Base-by-base conservation (phyloP, 768 basidiomycete species). In the Tricholoma terreum region DNA sequence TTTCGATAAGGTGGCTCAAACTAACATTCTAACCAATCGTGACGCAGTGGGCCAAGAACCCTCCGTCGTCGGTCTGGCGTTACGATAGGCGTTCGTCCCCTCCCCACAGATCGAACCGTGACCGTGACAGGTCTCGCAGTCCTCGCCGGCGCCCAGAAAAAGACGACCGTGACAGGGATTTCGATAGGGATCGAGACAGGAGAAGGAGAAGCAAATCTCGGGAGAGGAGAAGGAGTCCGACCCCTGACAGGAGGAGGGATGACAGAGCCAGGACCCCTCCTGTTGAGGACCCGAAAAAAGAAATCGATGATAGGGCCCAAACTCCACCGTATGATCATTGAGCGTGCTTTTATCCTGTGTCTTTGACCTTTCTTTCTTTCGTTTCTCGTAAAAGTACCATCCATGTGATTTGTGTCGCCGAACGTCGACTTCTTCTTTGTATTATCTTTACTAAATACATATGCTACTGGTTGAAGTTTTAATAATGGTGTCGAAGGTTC, bases 51-150 rank as follows among this genome's bases (percentile, higher is more conserved):
- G 87, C 88, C 43, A 91, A 90, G 71, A 86, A 86, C 64, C 90
- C 90, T 57, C 90, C 90, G 4, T 90, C 87, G 40, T 80, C 87
- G n/a, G 84, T 86, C 38, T 92, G 90, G 90, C 86, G 90, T 59
- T 85, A 83, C 61, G 85, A 88, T 46, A 76, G 86, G 63, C 78
- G 82, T 57, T 74, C 78, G 43, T 75, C 83, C 72, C 80, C 66
- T 63, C 77, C 59, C 55, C 66, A 70, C 62, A 60, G 64, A 52
- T 52, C 63, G 17, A 56, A 54, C 60, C 65, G 75, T 38, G 63
- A 55, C 55, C 69, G 70, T 54, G 77, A 79, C 17, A 77, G 82
- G 61, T 82, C 80, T 59, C 81, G 83, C 49, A 81, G 80, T 66
- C 83, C 82, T 46, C 79, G 81, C 61, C 77, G 81, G 52, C 66